Evolutionary conservation across 2,329 filamentous ascomycete genomes (phyloP).

Genomic region (Falciphora oryzae): DNA sequence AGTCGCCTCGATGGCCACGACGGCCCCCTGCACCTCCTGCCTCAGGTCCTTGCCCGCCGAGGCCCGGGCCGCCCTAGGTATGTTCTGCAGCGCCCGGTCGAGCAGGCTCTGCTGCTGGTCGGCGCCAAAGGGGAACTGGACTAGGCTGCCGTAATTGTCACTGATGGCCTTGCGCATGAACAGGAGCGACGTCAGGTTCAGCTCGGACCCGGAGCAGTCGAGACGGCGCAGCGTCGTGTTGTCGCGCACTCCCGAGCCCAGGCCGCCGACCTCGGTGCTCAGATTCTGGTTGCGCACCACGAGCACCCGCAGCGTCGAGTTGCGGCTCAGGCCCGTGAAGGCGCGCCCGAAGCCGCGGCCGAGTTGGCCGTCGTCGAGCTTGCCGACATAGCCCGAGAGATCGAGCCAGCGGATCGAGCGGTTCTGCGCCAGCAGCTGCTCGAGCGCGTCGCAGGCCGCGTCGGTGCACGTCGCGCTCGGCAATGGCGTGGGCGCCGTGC

Average conservation of each 20-base stretch:
- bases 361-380: constrained; percentile 51
- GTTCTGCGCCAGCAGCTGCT: constrained; percentile 47
- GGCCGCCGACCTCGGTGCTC: constrained; percentile 43
- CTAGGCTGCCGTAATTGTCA: constrained; percentile 33
- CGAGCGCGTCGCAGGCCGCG: constrained; percentile 42
- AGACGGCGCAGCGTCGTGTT: constrained; percentile 46
- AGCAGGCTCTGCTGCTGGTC: constrained; percentile 23
- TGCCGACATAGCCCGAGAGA: constrained; percentile 50
- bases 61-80: constrained; percentile 13
- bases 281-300: constrained; percentile 51
- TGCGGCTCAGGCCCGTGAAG: constrained; percentile 27
- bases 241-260: constrained; percentile 44
- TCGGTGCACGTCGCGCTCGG: constrained; percentile 28
- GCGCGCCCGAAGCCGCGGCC: constrained; percentile 47
- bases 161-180: constrained; percentile 40
- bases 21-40: not conserved
- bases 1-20: not conserved
- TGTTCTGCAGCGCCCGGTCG: constrained; percentile 17
- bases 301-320: constrained; percentile 36
- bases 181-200: constrained; percentile 45
- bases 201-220: constrained; percentile 49
- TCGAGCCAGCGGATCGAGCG: constrained; percentile 46
- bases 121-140: constrained; percentile 32
- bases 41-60: constrained; percentile 13
- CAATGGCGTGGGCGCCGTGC: constrained; percentile 40